Base-by-base conservation (phyloP, 208 protist genomes). In the Trypanosoma boissoni region DNA sequence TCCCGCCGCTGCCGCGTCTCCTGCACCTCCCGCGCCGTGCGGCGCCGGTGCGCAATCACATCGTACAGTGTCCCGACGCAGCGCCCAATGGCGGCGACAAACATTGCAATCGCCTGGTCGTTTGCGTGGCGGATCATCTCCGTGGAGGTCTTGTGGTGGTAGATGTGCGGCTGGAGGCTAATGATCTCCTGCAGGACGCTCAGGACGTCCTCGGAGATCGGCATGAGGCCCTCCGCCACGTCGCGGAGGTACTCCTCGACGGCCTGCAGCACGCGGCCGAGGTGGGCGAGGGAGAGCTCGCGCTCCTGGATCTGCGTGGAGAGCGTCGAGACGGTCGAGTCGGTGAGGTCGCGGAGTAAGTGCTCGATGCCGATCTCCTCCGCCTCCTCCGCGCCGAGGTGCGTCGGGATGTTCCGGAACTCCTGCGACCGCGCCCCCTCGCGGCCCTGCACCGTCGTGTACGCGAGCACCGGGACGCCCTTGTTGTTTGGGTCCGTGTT, bases 361-460 rank as follows among this genome's bases (percentile, higher is more conserved):
- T 99, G 98, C 75, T 99, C 99, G 20, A 99, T 98, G 58, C 99
- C 99, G 50, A 99, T 98, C 72, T 99, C 98, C 80, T 99, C 98
- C 36, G 97, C 97, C 74, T 99, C 96, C 48, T 97, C 76, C 23
- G 97, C 97, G 18, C 97, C 97, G 14, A 99, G 97, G 61, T 90
- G 83, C 20, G 92, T 96, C 2, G 85, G 77, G 36, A 96, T 88
- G 72, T 97, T 92, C 62, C 83, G 84, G 68, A 96, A 97, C 71
- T 93, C 85, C 29, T 96, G 60, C 48, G 85, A 76, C 20, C 81
- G 86, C 42, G 72, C 32, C 68, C 86, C 81, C 34, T 91, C 79
- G 48, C 80, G 77, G 24, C 77, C 86, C 51, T 94, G 84, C 24
- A 92, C 83, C n/a, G 88, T 91, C 18, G 86, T 97, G 77, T 95